phyloP scores from a whole-genome alignment of 1,284 basidiomycete genomes.

The Malassezia obtusa region DNA sequence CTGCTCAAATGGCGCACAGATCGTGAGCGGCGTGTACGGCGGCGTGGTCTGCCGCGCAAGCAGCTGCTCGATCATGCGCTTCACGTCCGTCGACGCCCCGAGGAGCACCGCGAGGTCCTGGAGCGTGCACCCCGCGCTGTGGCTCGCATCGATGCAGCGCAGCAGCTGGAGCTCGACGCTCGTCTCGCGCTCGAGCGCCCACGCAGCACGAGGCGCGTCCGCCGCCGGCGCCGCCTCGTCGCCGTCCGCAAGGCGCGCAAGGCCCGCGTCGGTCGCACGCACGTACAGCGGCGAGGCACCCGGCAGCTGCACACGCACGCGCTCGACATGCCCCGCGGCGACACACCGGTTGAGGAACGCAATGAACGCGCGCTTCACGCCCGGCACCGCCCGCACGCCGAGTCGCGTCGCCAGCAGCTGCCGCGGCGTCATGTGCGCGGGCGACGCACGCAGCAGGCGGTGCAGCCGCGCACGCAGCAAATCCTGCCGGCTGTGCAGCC shows the following conservation, averaged over 20 bases:
- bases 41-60: constrained; percentile 6
- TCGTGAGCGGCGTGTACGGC: constrained; percentile 5
- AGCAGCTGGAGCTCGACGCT: constrained; percentile 12
- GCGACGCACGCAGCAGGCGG: constrained; percentile 1
- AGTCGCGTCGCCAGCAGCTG: constrained; percentile 7
- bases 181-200: not conserved
- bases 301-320: constrained; percentile 12
- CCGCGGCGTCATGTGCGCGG: constrained; percentile 13
- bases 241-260: not conserved
- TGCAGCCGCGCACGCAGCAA: constrained; percentile 11
- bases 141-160: not conserved
- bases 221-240: not conserved
- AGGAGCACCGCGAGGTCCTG: constrained; percentile 10
- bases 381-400: constrained; percentile 7
- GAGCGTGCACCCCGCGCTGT: constrained; percentile 12
- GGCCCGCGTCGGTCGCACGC: constrained; percentile 4
- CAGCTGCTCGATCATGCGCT: constrained; percentile 18
- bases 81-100: constrained; percentile 10
- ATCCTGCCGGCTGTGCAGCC: constrained; percentile 30
- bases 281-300: constrained; percentile 9
- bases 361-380: constrained; percentile 8
- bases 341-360: constrained; percentile 9
- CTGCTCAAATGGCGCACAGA: constrained; percentile 18
- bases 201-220: not conserved
- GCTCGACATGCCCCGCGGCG: constrained; percentile 9